A percentile compares a stretch with the other conserved stretches of the same genome.
phyloP scores from a whole-genome alignment of 2,329 filamentous ascomycete genomes.

The Zymoseptoria tritici region DNA sequence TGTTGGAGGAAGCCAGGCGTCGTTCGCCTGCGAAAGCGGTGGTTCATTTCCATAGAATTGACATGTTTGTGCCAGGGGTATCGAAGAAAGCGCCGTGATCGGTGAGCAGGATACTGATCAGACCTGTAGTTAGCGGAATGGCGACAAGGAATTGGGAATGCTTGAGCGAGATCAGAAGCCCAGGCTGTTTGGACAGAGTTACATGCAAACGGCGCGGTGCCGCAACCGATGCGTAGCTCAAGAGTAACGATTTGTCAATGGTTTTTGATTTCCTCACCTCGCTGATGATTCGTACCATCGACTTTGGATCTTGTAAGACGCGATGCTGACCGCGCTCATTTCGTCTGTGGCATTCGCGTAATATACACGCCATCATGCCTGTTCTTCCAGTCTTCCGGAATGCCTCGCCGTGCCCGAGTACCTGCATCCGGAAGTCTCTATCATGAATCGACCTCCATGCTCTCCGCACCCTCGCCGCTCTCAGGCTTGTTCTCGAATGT shows the following conservation, averaged over 20 bases:
- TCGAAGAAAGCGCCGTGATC: not conserved
- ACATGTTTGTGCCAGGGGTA: conserved; percentile 5
- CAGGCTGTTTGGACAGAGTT: no score
- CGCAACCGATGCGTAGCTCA: not conserved
- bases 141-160: not conserved
- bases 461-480: conserved; percentile 22
- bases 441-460: conserved; percentile 28
- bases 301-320: not conserved
- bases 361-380: not conserved
- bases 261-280: not conserved
- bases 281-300: not conserved
- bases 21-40: not conserved
- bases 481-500: conserved; percentile 41
- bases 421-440: not conserved
- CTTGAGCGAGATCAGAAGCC: no score
- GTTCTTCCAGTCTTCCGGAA: conserved; percentile 4
- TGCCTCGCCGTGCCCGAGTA: conserved; percentile 9
- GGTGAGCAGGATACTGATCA: not conserved
- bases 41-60: conserved; percentile 10
- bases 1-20: conserved; percentile 2
- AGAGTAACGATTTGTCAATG: not conserved
- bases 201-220: no score
- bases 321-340: not conserved
- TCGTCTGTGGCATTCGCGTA: conserved; percentile 5
- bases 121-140: not conserved